Base-by-base conservation (phyloP, 2,329 filamentous ascomycete species). In the Neofusicoccum kwambonambiense region DNA sequence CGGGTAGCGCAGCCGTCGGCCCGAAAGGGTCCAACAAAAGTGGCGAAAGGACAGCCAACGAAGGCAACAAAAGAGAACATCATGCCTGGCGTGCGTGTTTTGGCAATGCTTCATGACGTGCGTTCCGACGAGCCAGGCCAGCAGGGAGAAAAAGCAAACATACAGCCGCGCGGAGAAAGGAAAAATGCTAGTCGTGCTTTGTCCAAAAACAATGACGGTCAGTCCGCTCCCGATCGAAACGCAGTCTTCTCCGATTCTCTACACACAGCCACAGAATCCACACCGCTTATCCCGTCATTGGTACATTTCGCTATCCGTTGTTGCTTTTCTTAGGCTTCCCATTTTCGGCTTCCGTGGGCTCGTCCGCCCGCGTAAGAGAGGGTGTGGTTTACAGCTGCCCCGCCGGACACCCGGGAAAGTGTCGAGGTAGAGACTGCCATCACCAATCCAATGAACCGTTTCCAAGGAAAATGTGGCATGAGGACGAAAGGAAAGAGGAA, bases 401-500 rank as follows among this genome's bases (percentile, higher is more conserved):
- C 17, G 3, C 9, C 2, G 22, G 42, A 15, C 19, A 9, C 2
- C 5, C 17, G n/a, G 56, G 12, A 9, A 13, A 19, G 44, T 27
- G 27, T 31, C 27, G 37, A 31, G 56, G 31, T 19, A 35, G 15
- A 35, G 15, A 19, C 17, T 39, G 37, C 56, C 56, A 37, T 49
- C 56, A 60, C 42, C 41, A 22, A 60, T 60, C 56, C 56, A 60
- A 60, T 15, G 56, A 44, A 5, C 31, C 42, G 37, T 60, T 60
- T 37, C 42, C 27, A 47, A 37, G 41, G 27, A 45, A 45, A 44
- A 60, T 19, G 41, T 35, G 44, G 56, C 56, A 60, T 60, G 56
- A 45, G 5, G 56, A 60, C 41, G 17, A 41, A 52, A 49, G 45
- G 17, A 15, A 51, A 39, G 58, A 54, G 31, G 19, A 54, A 63